Conservation (phyloP, 2,329 filamentous ascomycete genomes). For the Venturiaceae sp. region DNA sequence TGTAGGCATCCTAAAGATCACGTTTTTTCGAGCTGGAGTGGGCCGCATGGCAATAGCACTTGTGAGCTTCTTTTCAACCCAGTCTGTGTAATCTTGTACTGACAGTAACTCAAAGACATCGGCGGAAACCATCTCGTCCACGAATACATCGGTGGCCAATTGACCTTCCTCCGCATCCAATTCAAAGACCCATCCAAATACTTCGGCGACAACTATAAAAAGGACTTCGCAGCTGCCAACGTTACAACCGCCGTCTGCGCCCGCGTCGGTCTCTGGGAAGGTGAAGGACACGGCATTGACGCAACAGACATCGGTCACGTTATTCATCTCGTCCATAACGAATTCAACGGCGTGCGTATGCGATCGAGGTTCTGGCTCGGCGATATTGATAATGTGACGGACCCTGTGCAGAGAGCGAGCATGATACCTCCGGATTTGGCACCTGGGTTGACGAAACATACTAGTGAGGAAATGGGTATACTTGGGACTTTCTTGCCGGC, state of each 20-base stretch:
- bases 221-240: background rate
- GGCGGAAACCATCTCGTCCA: slow-evolving; percentile 9
- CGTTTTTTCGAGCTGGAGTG: slow-evolving; percentile 5
- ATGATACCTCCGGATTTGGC: background rate
- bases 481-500: slow-evolving; percentile 1
- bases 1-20: slow-evolving; percentile 8
- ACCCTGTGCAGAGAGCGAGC: background rate
- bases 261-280: slow-evolving; percentile 8
- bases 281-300: background rate
- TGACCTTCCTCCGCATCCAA: slow-evolving; percentile 6
- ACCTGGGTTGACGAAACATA: slow-evolving; percentile 3
- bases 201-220: slow-evolving; percentile 5
- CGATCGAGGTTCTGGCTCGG: slow-evolving; percentile 12
- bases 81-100: background rate
- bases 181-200: slow-evolving; percentile 7
- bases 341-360: slow-evolving; percentile 9
- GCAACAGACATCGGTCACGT: slow-evolving; percentile 8
- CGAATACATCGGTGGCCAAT: slow-evolving; percentile 9
- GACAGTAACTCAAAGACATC: slow-evolving; percentile 1
- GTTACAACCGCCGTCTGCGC: slow-evolving; percentile 6
- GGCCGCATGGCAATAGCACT: background rate
- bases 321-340: slow-evolving; percentile 12
- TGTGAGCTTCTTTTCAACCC: background rate
- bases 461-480: slow-evolving; percentile 8
- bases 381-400: slow-evolving; percentile 8